Evolutionary conservation across 192 early-diverging fungal species (phyloP).

Genomic region (Cetraspora pellucida): DNA sequence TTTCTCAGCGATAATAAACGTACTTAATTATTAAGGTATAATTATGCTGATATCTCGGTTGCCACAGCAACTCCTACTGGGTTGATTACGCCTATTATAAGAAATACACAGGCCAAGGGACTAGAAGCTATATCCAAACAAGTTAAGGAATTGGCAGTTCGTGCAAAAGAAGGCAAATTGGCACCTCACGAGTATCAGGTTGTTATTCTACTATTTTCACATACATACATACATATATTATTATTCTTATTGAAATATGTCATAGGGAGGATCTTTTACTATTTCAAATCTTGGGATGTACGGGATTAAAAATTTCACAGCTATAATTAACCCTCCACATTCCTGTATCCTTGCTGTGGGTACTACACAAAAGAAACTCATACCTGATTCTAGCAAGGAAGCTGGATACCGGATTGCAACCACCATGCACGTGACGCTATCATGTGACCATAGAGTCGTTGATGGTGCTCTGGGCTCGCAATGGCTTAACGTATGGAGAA

Average conservation of each 20-base stretch:
- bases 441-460: constrained; percentile 92
- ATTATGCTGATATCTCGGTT: constrained; percentile 89
- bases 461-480: constrained; percentile 92
- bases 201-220: not conserved
- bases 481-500: constrained; percentile 88
- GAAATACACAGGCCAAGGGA: constrained; percentile 81
- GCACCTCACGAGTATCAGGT: constrained; percentile 94
- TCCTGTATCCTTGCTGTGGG: constrained; percentile 93
- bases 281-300: constrained; percentile 99
- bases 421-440: constrained; percentile 85
- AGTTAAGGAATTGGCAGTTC: constrained; percentile 81
- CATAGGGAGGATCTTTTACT: constrained; percentile 87
- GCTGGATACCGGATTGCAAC: constrained; percentile 71
- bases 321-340: constrained; percentile 98
- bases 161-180: constrained; percentile 87
- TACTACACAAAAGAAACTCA: constrained; percentile 71
- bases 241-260: not conserved
- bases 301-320: constrained; percentile 91
- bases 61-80: constrained; percentile 95
- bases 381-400: constrained; percentile 62
- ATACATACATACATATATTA: too few species aligned
- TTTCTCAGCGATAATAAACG: not conserved
- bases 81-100: constrained; percentile 95
- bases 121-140: constrained; percentile 82
- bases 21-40: constrained; percentile 57